Conservation (phyloP, 1,139 yeast species). For the Yamadazyma trypodendri region DNA sequence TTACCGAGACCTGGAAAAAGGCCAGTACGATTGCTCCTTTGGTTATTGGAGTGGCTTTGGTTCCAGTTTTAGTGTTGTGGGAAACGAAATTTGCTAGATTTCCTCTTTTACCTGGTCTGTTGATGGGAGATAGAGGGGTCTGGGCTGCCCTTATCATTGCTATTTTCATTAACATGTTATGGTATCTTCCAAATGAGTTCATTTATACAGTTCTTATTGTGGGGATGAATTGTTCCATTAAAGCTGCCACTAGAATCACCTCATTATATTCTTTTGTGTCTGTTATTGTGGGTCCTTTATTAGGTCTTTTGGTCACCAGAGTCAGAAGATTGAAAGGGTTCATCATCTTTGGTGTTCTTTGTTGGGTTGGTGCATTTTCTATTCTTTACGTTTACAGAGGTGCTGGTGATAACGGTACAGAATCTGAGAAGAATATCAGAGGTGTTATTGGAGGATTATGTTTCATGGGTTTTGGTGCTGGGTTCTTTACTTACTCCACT, state of each 20-base stretch:
- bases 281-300: slow-evolving; percentile 57
- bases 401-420: slow-evolving; percentile 33
- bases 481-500: slow-evolving; percentile 66
- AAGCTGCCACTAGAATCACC: slow-evolving; percentile 66
- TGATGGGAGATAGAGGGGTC: slow-evolving; percentile 65
- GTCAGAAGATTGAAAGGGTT: slow-evolving; percentile 58
- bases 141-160: slow-evolving; percentile 51
- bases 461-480: slow-evolving; percentile 71
- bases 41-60: slow-evolving; percentile 56
- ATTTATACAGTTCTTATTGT: slow-evolving; percentile 64
- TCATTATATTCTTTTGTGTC: slow-evolving; percentile 65
- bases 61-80: slow-evolving; percentile 56
- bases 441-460: slow-evolving; percentile 71
- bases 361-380: slow-evolving; percentile 59
- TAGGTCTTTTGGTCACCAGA: slow-evolving; percentile 54
- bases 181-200: slow-evolving; percentile 69
- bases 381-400: slow-evolving; percentile 58
- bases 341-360: slow-evolving; percentile 55
- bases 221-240: slow-evolving; percentile 55
- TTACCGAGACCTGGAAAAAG: slow-evolving; percentile 46
- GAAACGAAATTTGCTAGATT: slow-evolving; percentile 49
- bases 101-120: slow-evolving; percentile 59
- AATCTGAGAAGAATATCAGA: slow-evolving; percentile 25
- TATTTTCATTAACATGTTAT: slow-evolving; percentile 53
- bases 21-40: slow-evolving; percentile 60